Conservation (phyloP, 73 alveolate genomes). For the Symbiodinium pilosum region DNA sequence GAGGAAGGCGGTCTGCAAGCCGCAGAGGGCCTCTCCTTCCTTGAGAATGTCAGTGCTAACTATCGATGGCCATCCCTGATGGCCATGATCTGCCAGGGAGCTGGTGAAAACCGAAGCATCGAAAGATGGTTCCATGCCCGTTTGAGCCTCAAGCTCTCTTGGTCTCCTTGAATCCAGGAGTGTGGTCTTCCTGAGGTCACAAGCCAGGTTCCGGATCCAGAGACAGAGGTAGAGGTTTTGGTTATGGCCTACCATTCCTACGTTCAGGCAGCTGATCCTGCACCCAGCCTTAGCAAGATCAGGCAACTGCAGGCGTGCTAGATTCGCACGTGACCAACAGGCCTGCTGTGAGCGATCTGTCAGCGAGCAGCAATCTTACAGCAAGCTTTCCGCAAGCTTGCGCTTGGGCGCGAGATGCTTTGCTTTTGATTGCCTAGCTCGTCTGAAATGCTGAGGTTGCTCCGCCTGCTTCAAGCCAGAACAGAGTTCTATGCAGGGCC, state of each 20-base stretch:
- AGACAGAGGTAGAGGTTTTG: constrained; percentile 83
- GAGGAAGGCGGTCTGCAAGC: no score
- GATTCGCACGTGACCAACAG: not conserved
- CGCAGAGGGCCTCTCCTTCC: no score
- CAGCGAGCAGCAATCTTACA: constrained; percentile 28
- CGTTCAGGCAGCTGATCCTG: constrained; percentile 44
- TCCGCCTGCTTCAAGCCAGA: constrained; percentile 52
- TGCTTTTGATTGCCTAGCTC: no score
- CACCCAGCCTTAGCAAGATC: not conserved
- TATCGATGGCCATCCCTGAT: no score
- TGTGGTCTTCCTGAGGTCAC: not conserved
- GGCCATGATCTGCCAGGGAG: no score
- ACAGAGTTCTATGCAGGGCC: constrained; percentile 55
- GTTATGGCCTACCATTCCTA: constrained; percentile 87
- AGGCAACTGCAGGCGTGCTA: not conserved
- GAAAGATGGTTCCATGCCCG: not conserved
- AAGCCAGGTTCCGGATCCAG: constrained; percentile 33
- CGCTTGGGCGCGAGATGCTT: no score
- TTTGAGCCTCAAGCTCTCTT: not conserved
- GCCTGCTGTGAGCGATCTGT: constrained; percentile 84
- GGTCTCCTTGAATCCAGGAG: no score
- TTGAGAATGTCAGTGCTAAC: no score
- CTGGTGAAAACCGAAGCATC: not conserved
- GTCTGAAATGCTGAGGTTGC: not conserved
- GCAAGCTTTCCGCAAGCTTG: no score